These are phyloP conservation scores for Withania somnifera DNA, from an alignment of 305 asterid genomes.

Conservation along the genomic window DNA sequence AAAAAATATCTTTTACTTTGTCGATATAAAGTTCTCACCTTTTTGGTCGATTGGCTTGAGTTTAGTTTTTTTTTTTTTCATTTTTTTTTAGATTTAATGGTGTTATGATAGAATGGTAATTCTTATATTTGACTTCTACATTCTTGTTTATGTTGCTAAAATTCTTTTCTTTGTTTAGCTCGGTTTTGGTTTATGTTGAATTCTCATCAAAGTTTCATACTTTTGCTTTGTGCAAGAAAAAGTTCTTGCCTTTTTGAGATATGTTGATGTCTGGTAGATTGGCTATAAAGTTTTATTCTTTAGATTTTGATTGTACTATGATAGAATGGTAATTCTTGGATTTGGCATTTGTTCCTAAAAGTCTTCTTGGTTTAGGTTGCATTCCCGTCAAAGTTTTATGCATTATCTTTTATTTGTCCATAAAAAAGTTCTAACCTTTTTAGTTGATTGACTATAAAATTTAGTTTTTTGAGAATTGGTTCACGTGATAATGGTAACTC, in stretches of 20 bases:
- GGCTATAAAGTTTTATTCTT: background rate
- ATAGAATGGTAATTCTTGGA: background rate
- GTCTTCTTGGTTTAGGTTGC: background rate
- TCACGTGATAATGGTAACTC: background rate
- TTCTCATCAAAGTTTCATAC: background rate
- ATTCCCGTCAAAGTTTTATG: background rate
- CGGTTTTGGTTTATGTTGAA: background rate
- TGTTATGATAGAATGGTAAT: background rate
- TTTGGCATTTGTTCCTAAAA: background rate
- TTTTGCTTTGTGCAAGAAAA: background rate
- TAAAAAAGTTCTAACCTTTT: background rate
- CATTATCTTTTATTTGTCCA: background rate
- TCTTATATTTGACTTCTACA: background rate
- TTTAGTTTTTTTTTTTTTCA: too few relatives aligned
- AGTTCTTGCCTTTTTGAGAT: background rate
- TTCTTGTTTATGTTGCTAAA: background rate
- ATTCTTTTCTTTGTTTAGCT: background rate
- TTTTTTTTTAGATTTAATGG: background rate
- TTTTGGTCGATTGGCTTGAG: too few relatives aligned
- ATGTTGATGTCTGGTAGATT: background rate
- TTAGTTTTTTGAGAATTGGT: background rate
- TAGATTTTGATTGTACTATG: background rate
- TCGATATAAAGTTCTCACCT: too few relatives aligned
- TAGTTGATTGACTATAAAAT: background rate
- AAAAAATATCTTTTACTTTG: too few relatives aligned